phyloP scores from a whole-genome alignment of 495 filamentous ascomycete genomes.

The Penicillium pancosmium region DNA sequence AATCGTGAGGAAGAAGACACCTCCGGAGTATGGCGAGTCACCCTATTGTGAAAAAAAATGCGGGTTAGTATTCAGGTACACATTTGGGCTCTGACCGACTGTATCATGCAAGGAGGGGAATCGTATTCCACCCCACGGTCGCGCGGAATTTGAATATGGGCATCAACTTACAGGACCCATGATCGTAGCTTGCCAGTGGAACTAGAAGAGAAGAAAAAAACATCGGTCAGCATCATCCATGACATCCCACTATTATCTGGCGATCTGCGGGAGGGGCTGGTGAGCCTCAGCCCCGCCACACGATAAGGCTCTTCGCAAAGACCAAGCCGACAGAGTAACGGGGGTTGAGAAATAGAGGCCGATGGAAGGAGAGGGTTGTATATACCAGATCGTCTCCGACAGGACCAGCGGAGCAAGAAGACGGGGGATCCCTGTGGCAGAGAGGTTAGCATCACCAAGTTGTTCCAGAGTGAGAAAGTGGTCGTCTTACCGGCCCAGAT shows the following conservation, averaged over 20 bases:
- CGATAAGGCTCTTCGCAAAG: conserved; percentile 17
- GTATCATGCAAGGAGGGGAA: conserved; percentile 1
- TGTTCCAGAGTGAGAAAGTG: conserved; percentile 1
- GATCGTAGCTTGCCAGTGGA: conserved; percentile 99
- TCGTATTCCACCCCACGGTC: conserved; percentile 5
- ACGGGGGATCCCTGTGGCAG: conserved; percentile 83
- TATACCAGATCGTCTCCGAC: conserved; percentile 96
- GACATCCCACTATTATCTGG: conserved; percentile 13
- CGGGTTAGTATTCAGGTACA: conserved; percentile 28
- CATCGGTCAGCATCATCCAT: conserved; percentile 23
- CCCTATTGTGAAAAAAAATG: conserved; percentile 47
- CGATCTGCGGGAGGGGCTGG: conserved; percentile 13
- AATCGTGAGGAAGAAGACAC: conserved; percentile 97
- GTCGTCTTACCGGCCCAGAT: conserved; percentile 90
- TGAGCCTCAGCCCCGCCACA: conserved; percentile 27
- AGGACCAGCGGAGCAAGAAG: conserved; percentile 96
- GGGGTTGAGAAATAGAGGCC: conserved; percentile 3
- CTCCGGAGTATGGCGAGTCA: conserved; percentile 95
- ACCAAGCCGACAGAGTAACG: conserved; percentile 14
- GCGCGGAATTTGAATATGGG: conserved; percentile 7
- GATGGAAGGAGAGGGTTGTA: conserved; percentile 14
- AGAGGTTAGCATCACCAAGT: conserved; percentile 12
- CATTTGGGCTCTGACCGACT: conserved; percentile 1
- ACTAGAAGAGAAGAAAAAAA: conserved; percentile 56
- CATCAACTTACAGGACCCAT: conserved; percentile 92